These are phyloP conservation scores for Wickerhamomyces ciferrii DNA, from an alignment of 805 yeast species.

Conservation along the genomic window DNA sequence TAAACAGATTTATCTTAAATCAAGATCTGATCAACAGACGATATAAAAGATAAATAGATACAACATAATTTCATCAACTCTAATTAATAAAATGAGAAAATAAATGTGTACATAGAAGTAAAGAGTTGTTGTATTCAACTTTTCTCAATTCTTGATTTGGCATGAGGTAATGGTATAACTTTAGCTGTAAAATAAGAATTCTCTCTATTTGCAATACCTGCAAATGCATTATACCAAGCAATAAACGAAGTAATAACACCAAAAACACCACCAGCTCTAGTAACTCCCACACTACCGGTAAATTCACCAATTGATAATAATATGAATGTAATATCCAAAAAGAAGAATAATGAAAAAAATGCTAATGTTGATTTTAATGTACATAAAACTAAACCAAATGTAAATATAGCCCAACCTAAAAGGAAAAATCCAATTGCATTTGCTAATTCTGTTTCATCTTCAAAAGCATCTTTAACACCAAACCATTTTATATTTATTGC, in stretches of 20 bases:
- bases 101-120: too few relatives aligned
- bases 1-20: too few relatives aligned
- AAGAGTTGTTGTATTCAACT: too few relatives aligned
- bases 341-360: slow-evolving; percentile 51
- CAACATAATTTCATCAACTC: too few relatives aligned
- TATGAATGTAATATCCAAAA: slow-evolving; percentile 49
- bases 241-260: slow-evolving; percentile 48
- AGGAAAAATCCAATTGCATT: slow-evolving; percentile 57
- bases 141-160: too few relatives aligned
- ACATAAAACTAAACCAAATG: slow-evolving; percentile 45
- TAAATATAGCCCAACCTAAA: slow-evolving; percentile 60
- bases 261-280: slow-evolving; percentile 51
- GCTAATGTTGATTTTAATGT: slow-evolving; percentile 64
- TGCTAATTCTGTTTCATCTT: slow-evolving; percentile 28
- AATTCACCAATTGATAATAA: slow-evolving; percentile 50
- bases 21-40: too few relatives aligned
- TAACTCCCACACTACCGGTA: slow-evolving; percentile 32
- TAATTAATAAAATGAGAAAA: too few relatives aligned
- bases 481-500: slow-evolving; percentile 56
- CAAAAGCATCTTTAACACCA: slow-evolving; percentile 53
- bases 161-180: slow-evolving; percentile 28
- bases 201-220: slow-evolving; percentile 53
- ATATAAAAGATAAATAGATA: too few relatives aligned
- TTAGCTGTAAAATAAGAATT: slow-evolving; percentile 37
- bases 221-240: slow-evolving; percentile 59